Conservation (phyloP, 1,284 basidiomycete species). For the Apiotrichum veenhuisii region DNA sequence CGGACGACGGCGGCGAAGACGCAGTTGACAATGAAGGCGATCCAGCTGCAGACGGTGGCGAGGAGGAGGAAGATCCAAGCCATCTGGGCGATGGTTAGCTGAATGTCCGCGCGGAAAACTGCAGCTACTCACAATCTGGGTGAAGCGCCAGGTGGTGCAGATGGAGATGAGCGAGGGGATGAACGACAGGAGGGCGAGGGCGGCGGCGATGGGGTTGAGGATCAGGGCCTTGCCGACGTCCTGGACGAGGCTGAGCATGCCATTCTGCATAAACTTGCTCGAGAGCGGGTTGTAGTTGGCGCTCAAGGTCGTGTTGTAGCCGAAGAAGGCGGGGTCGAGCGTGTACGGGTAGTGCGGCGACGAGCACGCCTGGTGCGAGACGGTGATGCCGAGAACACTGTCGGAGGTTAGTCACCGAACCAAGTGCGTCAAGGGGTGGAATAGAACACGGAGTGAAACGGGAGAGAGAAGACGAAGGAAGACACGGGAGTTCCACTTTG, state of each 20-base stretch:
- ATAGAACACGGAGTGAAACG: too few relatives aligned
- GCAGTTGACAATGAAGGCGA: constrained; percentile 11
- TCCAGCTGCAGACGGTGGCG: constrained; percentile 7
- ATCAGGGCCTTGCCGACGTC: constrained; percentile 9
- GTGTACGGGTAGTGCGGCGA: constrained; percentile 5
- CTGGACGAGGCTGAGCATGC: neutral
- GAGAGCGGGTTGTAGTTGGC: constrained; percentile 6
- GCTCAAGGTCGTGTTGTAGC: constrained; percentile 1
- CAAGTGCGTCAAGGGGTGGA: too few relatives aligned
- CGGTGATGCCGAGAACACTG: constrained; percentile 6
- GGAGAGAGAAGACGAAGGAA: too few relatives aligned
- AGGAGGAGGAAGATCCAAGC: constrained; percentile 8
- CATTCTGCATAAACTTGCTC: constrained; percentile 5
- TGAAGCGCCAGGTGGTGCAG: constrained; percentile 8
- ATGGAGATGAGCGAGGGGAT: constrained; percentile 11
- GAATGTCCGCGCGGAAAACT: neutral
- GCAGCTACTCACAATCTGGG: neutral
- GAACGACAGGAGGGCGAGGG: constrained; percentile 5
- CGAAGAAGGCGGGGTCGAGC: constrained; percentile 8
- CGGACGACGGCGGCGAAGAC: constrained; percentile 6
- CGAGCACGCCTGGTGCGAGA: constrained; percentile 8
- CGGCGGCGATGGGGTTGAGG: constrained; percentile 11
- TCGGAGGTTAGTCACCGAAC: neutral
- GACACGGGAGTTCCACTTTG: too few relatives aligned
- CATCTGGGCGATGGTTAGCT: neutral